Evolutionary conservation across 169 alveolate species (phyloP), one percentile per base, ranked within the genome.

Genomic region (Cryptosporidium ubiquitum): DNA sequence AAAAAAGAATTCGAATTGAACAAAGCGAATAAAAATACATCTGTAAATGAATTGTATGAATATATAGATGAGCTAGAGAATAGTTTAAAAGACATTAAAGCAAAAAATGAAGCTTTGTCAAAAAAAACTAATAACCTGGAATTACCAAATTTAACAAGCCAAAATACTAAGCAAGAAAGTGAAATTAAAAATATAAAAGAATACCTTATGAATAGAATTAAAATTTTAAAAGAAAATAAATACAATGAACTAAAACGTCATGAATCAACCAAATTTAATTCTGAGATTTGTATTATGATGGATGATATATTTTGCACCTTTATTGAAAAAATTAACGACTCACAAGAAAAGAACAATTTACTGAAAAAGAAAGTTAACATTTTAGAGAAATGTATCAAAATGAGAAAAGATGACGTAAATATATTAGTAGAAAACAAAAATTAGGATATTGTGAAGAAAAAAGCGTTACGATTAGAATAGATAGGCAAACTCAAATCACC

Each of bases 31-130:
- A 33, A 49, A 31, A 40, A 64, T 31, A 47, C 39, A 10, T 79
- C 79, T 37, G 89, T 79, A 7, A 64, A 58, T 61, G 73, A 79
- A 61, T 39, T 79, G 7, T 79, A 79, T n/a, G 75, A 79, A 14
- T 79, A 79, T 26, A 79, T 79, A 0, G 79, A 64, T 23, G 74
- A 79, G 44, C 75, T 79, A 23, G 89, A 79, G 58, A 79, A 58
- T 2, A 79, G 71, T 35, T 14, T 64, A 18, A 64, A 37, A 64
- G 71, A 64, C 9, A 5, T 64, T 14, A 64, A 64, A 29, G 26
- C 71, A 2, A 29, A 64, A 2, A 64, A 55, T 55, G 66, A 55
- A 23, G 18, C 12, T 5, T 55, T 26, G 37, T n/a, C 66, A 6
- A 55, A 55, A 14, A 55, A 55, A 55, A 23, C 29, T 26, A 26